These are phyloP conservation scores for Plantago elongata DNA, from an alignment of 257 asterid genomes.

Conservation along the genomic window DNA sequence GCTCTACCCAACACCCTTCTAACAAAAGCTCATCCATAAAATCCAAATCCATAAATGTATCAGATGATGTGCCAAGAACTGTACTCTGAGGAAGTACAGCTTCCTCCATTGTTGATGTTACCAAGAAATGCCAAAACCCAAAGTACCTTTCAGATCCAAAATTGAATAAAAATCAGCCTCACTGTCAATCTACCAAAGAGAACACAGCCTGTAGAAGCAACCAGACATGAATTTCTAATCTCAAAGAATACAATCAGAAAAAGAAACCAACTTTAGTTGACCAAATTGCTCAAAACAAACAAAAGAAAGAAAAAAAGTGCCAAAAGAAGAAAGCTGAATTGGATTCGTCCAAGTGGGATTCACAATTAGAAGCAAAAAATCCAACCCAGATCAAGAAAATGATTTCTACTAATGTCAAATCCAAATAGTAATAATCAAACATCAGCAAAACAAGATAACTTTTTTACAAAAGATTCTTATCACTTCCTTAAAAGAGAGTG, in stretches of 20 bases:
- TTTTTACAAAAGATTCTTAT: not conserved
- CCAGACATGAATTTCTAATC: slow-evolving; percentile 12
- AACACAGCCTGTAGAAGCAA: slow-evolving; percentile 21
- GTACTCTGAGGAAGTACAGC: slow-evolving; percentile 42
- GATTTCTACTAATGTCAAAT: slow-evolving; percentile 1
- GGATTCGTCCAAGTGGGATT: slow-evolving; percentile 10
- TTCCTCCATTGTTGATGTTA: slow-evolving; percentile 47
- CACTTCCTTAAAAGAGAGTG: too few species aligned
- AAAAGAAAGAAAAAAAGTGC: not conserved
- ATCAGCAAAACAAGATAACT: not conserved
- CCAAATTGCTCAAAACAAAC: slow-evolving; percentile 2
- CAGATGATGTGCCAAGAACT: slow-evolving; percentile 33
- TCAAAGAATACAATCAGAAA: slow-evolving; percentile 11
- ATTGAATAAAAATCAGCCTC: slow-evolving; percentile 4
- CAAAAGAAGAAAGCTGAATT: not conserved
- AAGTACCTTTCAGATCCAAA: slow-evolving; percentile 13
- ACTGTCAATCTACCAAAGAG: not conserved
- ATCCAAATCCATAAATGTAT: slow-evolving; percentile 74
- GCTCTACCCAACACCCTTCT: slow-evolving; percentile 84
- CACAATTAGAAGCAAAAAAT: not conserved
- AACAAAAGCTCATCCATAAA: slow-evolving; percentile 66
- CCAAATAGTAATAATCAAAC: not conserved
- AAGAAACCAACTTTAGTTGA: slow-evolving; percentile 12
- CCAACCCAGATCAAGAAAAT: not conserved
- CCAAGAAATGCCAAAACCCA: slow-evolving; percentile 10